Conservation (phyloP, 2,329 filamentous ascomycete genomes). For the Aspergillus phoenicis region DNA sequence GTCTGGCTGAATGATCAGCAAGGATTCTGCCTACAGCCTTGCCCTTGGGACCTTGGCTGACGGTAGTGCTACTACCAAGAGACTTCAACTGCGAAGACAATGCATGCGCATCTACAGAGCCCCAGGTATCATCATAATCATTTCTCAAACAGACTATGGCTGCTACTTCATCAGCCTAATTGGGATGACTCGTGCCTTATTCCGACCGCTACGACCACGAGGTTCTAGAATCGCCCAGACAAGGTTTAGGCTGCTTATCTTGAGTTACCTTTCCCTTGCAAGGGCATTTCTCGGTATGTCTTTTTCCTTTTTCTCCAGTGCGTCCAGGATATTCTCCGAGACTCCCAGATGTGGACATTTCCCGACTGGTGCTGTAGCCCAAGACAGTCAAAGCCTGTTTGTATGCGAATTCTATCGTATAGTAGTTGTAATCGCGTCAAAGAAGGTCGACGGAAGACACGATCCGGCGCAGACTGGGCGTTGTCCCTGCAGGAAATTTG, state of each 20-base stretch:
- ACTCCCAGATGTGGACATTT: slow-evolving; percentile 5
- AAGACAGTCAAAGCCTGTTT: neutral
- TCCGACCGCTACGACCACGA: slow-evolving; percentile 7
- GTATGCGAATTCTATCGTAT: neutral
- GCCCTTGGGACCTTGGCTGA: neutral
- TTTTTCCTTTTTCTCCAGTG: neutral
- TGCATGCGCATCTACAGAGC: too few relatives aligned
- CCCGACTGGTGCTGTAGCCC: neutral
- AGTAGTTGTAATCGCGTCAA: neutral
- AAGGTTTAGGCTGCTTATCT: neutral
- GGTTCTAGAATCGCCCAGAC: slow-evolving; percentile 8
- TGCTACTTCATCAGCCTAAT: slow-evolving; percentile 1
- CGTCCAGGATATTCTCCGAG: slow-evolving; percentile 15
- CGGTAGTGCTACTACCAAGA: neutral
- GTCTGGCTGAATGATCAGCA: neutral
- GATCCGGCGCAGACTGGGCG: slow-evolving; percentile 2
- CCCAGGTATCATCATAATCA: neutral
- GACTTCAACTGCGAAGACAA: neutral
- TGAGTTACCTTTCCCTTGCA: neutral
- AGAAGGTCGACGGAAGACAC: neutral
- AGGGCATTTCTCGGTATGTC: neutral
- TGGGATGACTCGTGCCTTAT: neutral
- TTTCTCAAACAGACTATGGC: neutral
- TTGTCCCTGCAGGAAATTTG: slow-evolving; percentile 6
- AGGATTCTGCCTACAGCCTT: neutral